Evolutionary conservation across 2,329 filamentous ascomycete genomes (phyloP).

Genomic region (Fusarium cyanostomum): DNA sequence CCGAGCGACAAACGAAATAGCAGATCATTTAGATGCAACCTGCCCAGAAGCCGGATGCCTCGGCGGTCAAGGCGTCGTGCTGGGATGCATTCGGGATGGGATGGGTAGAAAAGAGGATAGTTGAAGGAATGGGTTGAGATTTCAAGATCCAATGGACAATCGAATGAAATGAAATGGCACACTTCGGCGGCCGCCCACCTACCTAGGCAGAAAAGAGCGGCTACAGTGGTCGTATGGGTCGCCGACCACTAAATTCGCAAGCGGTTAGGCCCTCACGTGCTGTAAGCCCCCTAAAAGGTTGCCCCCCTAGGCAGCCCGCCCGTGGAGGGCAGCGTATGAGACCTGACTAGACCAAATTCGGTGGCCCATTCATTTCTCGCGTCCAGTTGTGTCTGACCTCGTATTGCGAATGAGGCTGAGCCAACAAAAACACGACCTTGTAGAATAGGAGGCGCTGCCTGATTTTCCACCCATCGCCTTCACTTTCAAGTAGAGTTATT

Average conservation of each 20-base stretch:
- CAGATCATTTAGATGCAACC: slow-evolving; percentile 2
- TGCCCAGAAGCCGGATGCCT: slow-evolving; percentile 6
- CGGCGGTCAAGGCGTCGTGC: not conserved
- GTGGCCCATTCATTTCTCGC: slow-evolving; percentile 5
- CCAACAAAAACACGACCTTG: slow-evolving; percentile 12
- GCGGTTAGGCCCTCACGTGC: slow-evolving; percentile 18
- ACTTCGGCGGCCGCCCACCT: not conserved
- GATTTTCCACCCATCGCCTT: slow-evolving; percentile 8
- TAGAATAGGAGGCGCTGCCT: slow-evolving; percentile 17
- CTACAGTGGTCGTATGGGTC: not conserved
- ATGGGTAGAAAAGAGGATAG: slow-evolving; percentile 3
- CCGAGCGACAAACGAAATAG: not conserved
- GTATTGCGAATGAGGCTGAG: slow-evolving; percentile 34
- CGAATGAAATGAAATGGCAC: too few relatives aligned
- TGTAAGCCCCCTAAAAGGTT: slow-evolving; percentile 7
- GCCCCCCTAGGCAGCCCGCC: not conserved
- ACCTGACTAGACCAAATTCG: slow-evolving; percentile 19
- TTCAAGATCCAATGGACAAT: not conserved
- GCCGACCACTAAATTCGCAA: slow-evolving; percentile 7
- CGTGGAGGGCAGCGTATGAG: not conserved
- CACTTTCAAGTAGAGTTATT: not conserved
- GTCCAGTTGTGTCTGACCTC: slow-evolving; percentile 25
- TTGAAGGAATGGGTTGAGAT: slow-evolving; percentile 19
- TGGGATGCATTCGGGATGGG: slow-evolving; percentile 13
- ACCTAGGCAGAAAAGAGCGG: not conserved